These are phyloP conservation scores for Fomes fomentarius DNA, from an alignment of 1,284 basidiomycete genomes.

Conservation along the genomic window DNA sequence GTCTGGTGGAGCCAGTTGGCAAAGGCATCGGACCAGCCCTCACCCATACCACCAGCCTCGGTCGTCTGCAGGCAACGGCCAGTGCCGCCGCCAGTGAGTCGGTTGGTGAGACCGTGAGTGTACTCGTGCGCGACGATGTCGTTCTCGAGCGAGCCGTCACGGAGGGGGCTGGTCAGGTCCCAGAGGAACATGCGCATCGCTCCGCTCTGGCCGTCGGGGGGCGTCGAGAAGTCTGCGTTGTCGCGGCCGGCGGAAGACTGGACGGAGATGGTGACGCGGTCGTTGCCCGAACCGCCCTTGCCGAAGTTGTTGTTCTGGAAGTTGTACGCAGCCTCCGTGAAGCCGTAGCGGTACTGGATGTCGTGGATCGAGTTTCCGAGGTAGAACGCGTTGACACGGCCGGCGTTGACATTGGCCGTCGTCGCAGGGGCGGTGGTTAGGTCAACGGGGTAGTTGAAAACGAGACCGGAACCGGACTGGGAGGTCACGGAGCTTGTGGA, in stretches of 20 bases:
- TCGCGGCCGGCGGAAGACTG: constrained; percentile 42
- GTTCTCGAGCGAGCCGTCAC: constrained; percentile 53
- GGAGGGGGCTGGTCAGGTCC: constrained; percentile 41
- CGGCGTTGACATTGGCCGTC: constrained; percentile 47
- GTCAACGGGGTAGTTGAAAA: constrained; percentile 43
- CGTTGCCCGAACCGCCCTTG: constrained; percentile 43
- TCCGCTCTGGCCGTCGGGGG: constrained; percentile 28
- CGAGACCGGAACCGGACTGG: constrained; percentile 37
- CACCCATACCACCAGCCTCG: constrained; percentile 54
- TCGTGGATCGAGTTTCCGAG: constrained; percentile 54
- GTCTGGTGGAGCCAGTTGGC: constrained; percentile 49
- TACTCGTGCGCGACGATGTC: constrained; percentile 53
- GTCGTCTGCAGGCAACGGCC: constrained; percentile 53
- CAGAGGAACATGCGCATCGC: constrained; percentile 48
- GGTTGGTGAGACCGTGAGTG: constrained; percentile 54
- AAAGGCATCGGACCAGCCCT: constrained; percentile 59
- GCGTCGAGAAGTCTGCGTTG: constrained; percentile 48
- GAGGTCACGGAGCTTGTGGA: constrained; percentile 29
- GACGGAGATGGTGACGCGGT: constrained; percentile 44
- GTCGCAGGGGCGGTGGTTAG: constrained; percentile 30
- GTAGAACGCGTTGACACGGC: constrained; percentile 55
- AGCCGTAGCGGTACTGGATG: constrained; percentile 45
- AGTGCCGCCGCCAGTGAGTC: constrained; percentile 56
- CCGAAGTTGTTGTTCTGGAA: constrained; percentile 50
- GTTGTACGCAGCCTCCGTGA: constrained; percentile 45